These are phyloP conservation scores for Trametes polyzona DNA, from an alignment of 1,284 basidiomycete species.

Conservation along the genomic window DNA sequence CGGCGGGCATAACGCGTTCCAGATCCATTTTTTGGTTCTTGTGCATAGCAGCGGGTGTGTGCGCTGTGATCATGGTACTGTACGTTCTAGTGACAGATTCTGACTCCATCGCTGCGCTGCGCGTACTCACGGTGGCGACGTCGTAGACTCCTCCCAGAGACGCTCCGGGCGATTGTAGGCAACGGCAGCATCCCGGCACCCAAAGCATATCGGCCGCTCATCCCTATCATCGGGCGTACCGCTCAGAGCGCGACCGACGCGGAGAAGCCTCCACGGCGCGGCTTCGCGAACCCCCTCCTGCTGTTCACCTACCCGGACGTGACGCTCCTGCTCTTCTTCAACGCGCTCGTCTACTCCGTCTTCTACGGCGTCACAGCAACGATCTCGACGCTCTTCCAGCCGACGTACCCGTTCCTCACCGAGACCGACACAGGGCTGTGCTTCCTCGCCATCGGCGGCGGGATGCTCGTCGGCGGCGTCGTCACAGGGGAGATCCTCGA, in stretches of 20 bases:
- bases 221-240: constrained; percentile 55
- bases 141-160: constrained; percentile 52
- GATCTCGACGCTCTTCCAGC: constrained; percentile 64
- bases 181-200: constrained; percentile 58
- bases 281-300: constrained; percentile 59
- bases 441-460: constrained; percentile 69
- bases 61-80: constrained; percentile 58
- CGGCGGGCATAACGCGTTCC: neutral
- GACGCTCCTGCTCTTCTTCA: constrained; percentile 63
- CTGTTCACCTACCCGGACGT: constrained; percentile 65
- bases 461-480: constrained; percentile 53
- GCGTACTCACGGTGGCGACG: neutral
- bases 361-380: constrained; percentile 70
- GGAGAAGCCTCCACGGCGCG: constrained; percentile 38
- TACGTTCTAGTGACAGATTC: constrained; percentile 38
- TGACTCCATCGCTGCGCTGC: neutral
- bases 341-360: constrained; percentile 59
- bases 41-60: constrained; percentile 59
- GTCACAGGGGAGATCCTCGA: constrained; percentile 59
- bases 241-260: constrained; percentile 11
- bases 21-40: constrained; percentile 85
- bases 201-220: constrained; percentile 52
- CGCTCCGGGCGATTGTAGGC: constrained; percentile 55
- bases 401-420: constrained; percentile 60
- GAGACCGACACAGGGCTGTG: constrained; percentile 72